Percentiles rank a stretch among this genome's conserved stretches.
Conservation (phyloP, 1,284 basidiomycete genomes). For the Ustilago tritici region DNA sequence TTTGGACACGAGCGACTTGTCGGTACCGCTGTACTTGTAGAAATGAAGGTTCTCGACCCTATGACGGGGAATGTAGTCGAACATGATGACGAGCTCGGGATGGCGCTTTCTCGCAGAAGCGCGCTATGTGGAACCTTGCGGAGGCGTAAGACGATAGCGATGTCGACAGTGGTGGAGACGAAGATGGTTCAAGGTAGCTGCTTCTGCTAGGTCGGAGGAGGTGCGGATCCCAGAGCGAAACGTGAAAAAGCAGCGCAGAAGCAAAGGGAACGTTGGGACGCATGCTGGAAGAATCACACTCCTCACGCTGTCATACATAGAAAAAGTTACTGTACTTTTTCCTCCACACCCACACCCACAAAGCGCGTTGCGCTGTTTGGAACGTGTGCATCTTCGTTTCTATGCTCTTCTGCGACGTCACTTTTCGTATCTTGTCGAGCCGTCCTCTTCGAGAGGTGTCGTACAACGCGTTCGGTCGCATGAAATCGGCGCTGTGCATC, state of each 20-base stretch:
- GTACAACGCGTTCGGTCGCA: neutral
- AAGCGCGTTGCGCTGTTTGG: neutral
- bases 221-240: constrained; percentile 2
- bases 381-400: constrained; percentile 2
- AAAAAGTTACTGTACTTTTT: constrained; percentile 8
- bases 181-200: neutral
- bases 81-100: constrained; percentile 23
- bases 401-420: constrained; percentile 13
- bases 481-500: neutral
- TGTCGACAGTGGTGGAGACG: neutral
- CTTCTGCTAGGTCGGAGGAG: neutral
- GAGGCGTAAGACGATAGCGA: neutral
- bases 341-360: constrained; percentile 32
- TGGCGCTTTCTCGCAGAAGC: neutral
- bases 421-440: neutral
- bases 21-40: constrained; percentile 75
- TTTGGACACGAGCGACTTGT: constrained; percentile 75
- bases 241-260: constrained; percentile 13
- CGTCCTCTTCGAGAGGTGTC: neutral
- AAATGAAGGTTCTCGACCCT: constrained; percentile 72
- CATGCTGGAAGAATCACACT: neutral
- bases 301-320: neutral
- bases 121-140: constrained; percentile 6
- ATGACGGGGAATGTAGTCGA: constrained; percentile 70
- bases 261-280: constrained; percentile 17